Evolutionary conservation across 768 basidiomycete species (phyloP), one percentile per base, ranked within the genome.

Genomic region (Dacryopinax primogenitus): DNA sequence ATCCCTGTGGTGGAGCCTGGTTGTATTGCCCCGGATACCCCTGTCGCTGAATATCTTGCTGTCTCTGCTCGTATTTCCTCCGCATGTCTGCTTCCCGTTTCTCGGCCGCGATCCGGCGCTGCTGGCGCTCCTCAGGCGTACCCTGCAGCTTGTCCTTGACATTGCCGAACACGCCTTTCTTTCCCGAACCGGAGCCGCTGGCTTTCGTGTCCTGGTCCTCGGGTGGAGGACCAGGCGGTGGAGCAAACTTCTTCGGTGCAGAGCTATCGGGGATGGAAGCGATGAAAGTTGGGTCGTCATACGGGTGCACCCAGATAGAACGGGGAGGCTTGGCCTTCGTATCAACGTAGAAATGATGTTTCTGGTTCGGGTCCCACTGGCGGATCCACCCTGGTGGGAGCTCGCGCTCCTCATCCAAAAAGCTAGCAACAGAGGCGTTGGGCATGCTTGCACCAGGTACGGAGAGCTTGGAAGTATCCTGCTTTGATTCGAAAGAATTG

Each of bases 351-450:
- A 71, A 70, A 61, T 68, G 64, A 12, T 65, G 63, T 23, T 66
- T 34, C 1, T 26, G 58, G 67, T 32, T 62, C 26, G 62, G 36
- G 33, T 72, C 71, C 23, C 47, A 71, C 58, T 72, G 69, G 7
- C 70, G 39, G 28, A 66, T 63, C 72, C 72, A 72, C 6, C 70
- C 70, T 1, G 64, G 39, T 0, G 72, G 72, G 1, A 72, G 62
- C 16, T 65, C 65, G 1, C 70, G 36, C 63, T 36, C 41, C 44
- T 67, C 68, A 36, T 72, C 71, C 7, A 58, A 30, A 11, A 58
- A 30, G 13, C 26, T 28, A 4, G 21, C 11, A 11, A 30, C 51
- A 30, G 51, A 58, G 23, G 11, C 4, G 26, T 58, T 58, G 7
- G 51, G 32, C 51, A 58, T 58, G 51, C 30, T 58, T 18, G 51